Evolutionary conservation across 1,284 basidiomycete genomes (phyloP).

Genomic region (Apiotrichum mycotoxinovorans): DNA sequence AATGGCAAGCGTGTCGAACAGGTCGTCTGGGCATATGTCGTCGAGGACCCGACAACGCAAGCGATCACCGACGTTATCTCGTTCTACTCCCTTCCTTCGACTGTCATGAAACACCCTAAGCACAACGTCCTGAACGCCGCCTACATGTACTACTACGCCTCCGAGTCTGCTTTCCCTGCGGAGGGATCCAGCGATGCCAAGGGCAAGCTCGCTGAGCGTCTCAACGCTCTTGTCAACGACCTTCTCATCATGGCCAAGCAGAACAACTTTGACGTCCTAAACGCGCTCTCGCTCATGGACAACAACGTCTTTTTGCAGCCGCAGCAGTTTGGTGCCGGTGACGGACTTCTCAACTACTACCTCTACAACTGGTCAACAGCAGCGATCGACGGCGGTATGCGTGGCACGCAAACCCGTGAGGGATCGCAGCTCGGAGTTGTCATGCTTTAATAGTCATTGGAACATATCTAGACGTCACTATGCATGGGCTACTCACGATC

Average conservation of each 20-base stretch:
- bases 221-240: conserved; percentile 71
- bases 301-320: conserved; percentile 78
- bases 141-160: conserved; percentile 58
- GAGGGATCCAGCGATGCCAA: conserved; percentile 42
- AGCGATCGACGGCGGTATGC: conserved; percentile 61
- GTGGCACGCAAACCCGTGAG: conserved; percentile 31
- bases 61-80: conserved; percentile 93
- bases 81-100: conserved; percentile 94
- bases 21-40: conserved; percentile 94
- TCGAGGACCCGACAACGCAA: conserved; percentile 81
- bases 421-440: conserved; percentile 48
- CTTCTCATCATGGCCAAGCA: conserved; percentile 73
- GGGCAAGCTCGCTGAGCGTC: conserved; percentile 63
- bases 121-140: conserved; percentile 54
- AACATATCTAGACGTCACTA: neutral
- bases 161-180: conserved; percentile 37
- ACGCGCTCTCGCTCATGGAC: conserved; percentile 92
- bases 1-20: conserved; percentile 64
- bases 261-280: conserved; percentile 91
- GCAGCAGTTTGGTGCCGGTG: conserved; percentile 82
- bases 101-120: conserved; percentile 50
- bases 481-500: neutral
- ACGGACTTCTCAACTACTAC: conserved; percentile 76
- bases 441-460: conserved; percentile 38
- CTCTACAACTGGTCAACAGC: conserved; percentile 90